Conservation (phyloP, 371 early-diverging fungal species). For the Haplosporangium sp. region DNA sequence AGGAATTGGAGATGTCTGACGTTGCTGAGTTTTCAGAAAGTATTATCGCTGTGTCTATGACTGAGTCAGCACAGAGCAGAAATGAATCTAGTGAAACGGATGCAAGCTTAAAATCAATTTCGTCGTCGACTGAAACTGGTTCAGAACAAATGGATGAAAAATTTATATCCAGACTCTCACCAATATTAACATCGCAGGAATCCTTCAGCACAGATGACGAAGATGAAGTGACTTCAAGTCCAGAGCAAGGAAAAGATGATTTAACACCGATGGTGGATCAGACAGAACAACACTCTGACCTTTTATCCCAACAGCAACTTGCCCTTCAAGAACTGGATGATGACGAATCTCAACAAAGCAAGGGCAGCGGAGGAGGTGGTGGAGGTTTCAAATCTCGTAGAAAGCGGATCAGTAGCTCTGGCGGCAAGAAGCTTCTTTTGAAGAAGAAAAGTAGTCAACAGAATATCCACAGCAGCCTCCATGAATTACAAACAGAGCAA, state of each 20-base stretch:
- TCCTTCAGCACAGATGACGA: neutral
- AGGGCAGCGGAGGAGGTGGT: neutral
- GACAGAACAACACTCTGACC: constrained; percentile 1
- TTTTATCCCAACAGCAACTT: constrained; percentile 30
- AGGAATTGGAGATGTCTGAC: constrained; percentile 14
- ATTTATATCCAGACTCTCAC: neutral
- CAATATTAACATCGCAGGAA: neutral
- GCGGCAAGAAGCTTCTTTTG: constrained; percentile 31
- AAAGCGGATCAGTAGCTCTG: constrained; percentile 34
- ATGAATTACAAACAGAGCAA: constrained; percentile 15
- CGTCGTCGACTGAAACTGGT: too few relatives aligned
- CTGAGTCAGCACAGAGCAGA: neutral
- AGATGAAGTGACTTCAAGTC: neutral
- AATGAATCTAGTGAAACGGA: neutral
- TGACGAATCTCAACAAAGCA: neutral
- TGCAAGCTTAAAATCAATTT: neutral
- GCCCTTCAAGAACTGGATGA: constrained; percentile 19
- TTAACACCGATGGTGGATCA: neutral
- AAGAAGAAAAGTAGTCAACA: constrained; percentile 30
- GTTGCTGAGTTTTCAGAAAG: constrained; percentile 3
- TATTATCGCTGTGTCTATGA: constrained; percentile 4
- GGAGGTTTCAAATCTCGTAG: constrained; percentile 25
- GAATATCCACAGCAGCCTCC: constrained; percentile 27
- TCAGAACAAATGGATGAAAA: neutral
- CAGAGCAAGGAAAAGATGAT: neutral